Evolutionary conservation across 768 basidiomycete genomes (phyloP).

Genomic region (Boletus rubroflammeus): DNA sequence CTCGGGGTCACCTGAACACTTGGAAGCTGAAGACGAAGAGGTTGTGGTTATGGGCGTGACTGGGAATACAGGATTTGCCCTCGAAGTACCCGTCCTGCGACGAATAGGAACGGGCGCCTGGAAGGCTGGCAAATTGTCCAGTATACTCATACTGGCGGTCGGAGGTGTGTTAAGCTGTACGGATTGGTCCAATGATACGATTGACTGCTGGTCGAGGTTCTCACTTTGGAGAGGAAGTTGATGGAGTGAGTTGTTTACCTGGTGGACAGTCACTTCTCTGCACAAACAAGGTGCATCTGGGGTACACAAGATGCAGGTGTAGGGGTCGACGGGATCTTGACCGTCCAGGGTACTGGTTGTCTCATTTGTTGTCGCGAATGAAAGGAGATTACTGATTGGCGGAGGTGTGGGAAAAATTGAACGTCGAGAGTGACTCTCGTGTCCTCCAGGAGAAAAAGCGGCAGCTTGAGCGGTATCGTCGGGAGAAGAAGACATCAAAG

Average conservation of each 20-base stretch:
- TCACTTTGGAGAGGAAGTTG: slow-evolving; percentile 15
- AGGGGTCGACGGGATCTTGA: slow-evolving; percentile 31
- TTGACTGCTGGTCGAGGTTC: slow-evolving; percentile 11
- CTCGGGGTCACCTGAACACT: slow-evolving; percentile 81
- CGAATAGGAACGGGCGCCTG: slow-evolving; percentile 82
- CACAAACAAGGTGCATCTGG: slow-evolving; percentile 74
- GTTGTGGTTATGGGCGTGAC: slow-evolving; percentile 36
- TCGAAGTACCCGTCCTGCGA: slow-evolving; percentile 42
- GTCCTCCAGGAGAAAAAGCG: slow-evolving; percentile 33
- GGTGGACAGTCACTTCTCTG: slow-evolving; percentile 57
- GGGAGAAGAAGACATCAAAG: slow-evolving; percentile 54
- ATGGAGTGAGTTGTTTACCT: slow-evolving; percentile 25
- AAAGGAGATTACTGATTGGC: slow-evolving; percentile 32
- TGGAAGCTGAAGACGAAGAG: slow-evolving; percentile 29
- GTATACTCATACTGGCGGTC: slow-evolving; percentile 48
- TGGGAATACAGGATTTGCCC: slow-evolving; percentile 53
- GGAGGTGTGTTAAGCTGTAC: slow-evolving; percentile 27
- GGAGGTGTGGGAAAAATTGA: slow-evolving; percentile 30
- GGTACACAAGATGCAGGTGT: slow-evolving; percentile 70
- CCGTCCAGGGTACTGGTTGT: slow-evolving; percentile 33
- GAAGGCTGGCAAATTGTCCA: slow-evolving; percentile 75
- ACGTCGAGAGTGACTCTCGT: slow-evolving; percentile 22
- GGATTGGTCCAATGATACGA: slow-evolving; percentile 23
- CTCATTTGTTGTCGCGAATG: slow-evolving; percentile 33
- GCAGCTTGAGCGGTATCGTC: slow-evolving; percentile 32